Base-by-base conservation (phyloP, 2,329 filamentous ascomycete species). In the Metarhizium robertsii region DNA sequence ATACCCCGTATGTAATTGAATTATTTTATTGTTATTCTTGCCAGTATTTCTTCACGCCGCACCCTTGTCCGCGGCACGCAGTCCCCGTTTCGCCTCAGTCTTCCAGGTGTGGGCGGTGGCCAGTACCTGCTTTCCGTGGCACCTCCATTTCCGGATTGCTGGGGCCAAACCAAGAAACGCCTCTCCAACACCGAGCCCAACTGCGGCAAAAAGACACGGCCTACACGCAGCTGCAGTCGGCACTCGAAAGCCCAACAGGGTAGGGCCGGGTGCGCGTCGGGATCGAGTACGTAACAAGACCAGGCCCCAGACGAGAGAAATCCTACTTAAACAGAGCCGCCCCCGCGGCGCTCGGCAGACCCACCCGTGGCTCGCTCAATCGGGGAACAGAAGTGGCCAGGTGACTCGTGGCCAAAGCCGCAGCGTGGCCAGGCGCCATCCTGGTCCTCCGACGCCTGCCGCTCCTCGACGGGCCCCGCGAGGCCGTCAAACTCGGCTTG, bases 381-480 rank as follows among this genome's bases (percentile, higher is more conserved):
- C 52, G 52, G 45, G 52, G 49, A 50, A 49, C 30, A 40, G 18
- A 42, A 43, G 25, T 50, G 53, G 40, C 34, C 53, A 54, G 53
- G 53, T 54, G 53, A 54, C 53, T 32, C 29, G 47, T 34, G 13
- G 38, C 38, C 32, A 52, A 53, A 40, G 29, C 45, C 34, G 50
- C 34, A 34, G 25, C n/a, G 43, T 46, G 10, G 20, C 18, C 18
- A 30, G 36, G 34, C 36, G 34, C 13, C 13, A 40, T 47, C 30
- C 43, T 18, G 14, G 30, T 6, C 29, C 53, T 55, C 53, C 50
- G 54, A 53, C 45, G 54, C 43, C 50, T 55, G 54, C 50, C 54
- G 54, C 48, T 47, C 53, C 42, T 14, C 13, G 11, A 54, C 25
- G 38, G 53, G 20, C 30, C 20, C 52, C 52, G 43, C 43, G 36